Base-by-base conservation (phyloP, 116 monocot species). In the Trichopus zeylanicus region DNA sequence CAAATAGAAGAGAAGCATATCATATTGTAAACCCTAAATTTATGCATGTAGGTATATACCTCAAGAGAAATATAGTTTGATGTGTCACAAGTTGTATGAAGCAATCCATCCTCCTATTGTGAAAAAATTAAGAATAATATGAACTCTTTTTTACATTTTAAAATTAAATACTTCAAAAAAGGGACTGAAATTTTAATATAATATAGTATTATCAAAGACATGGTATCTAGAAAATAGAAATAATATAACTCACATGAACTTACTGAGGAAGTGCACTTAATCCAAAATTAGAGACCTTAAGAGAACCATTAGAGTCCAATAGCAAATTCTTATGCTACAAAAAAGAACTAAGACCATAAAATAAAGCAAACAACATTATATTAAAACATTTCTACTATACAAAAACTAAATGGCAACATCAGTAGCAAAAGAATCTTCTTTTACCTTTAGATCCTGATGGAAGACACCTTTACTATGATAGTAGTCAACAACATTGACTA, bases 51-150 rank as follows among this genome's bases (percentile, higher is more conserved):
- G 4, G 10, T 10, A 21, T 46, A 9, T 73, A 94, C 94, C 86
- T 95, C 90, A 12, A 90, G 95, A 53, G 95, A 86, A 70, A 95
- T 84, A 60, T 95, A 95, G 65, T 95, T 95, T 55, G 97, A 91
- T 51, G 97, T 97, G 31, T 91, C 97, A 65, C 97, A 97, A 53
- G 91, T 84, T 29, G 97, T 95, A 61, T 95, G 83, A 29, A 95
- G 84, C 53, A 90, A 66, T 0, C 95, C 95, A 81, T 95, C 95
- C 55, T 78, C 95, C 95, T 97, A 55, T 51, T 73, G 38, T 29
- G 1, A 58, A 67, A 63, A n/a, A n/a, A n/a, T n/a, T n/a, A n/a
- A n/a, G n/a, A n/a, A n/a, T n/a, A n/a, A n/a, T n/a, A n/a, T n/a
- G n/a, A n/a, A n/a, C n/a, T n/a, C n/a, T n/a, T n/a, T n/a, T n/a